Conservation (phyloP, 805 yeast species). For the Starmerella tilneyi region DNA sequence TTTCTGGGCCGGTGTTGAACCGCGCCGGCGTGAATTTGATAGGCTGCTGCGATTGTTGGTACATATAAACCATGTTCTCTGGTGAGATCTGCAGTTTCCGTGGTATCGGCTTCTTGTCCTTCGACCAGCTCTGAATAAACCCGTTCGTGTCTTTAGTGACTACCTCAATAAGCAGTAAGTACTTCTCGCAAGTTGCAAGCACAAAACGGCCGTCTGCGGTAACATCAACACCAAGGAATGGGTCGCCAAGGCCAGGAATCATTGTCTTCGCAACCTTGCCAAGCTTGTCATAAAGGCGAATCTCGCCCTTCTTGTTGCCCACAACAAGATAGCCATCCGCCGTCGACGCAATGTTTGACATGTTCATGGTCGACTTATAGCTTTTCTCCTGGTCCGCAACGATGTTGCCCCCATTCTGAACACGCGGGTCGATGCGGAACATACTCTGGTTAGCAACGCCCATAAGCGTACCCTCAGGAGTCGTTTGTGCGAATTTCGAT, state of each 20-base stretch:
- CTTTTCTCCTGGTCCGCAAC: constrained; percentile 47
- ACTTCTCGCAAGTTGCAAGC: constrained; percentile 66
- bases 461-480: constrained; percentile 60
- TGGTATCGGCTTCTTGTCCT: constrained; percentile 58
- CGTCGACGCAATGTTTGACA: constrained; percentile 59
- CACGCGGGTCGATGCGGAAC: constrained; percentile 73
- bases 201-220: constrained; percentile 76
- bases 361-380: constrained; percentile 44
- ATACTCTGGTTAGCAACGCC: constrained; percentile 59
- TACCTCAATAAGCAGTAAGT: constrained; percentile 60
- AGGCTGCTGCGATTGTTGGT: constrained; percentile 39
- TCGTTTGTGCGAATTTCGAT: constrained; percentile 62
- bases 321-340: constrained; percentile 65
- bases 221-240: constrained; percentile 54
- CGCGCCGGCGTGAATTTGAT: constrained; percentile 60
- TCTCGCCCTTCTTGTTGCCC: constrained; percentile 64
- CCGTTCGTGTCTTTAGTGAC: constrained; percentile 58
- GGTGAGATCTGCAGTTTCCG: constrained; percentile 57
- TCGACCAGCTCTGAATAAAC: constrained; percentile 53
- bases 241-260: constrained; percentile 75
- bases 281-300: constrained; percentile 58
- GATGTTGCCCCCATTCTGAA: constrained; percentile 42
- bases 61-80: constrained; percentile 59
- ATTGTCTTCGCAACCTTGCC: constrained; percentile 70
- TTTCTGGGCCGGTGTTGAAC: constrained; percentile 60